Base-by-base conservation (phyloP, 2,329 filamentous ascomycete species). In the Alternaria consortialis region DNA sequence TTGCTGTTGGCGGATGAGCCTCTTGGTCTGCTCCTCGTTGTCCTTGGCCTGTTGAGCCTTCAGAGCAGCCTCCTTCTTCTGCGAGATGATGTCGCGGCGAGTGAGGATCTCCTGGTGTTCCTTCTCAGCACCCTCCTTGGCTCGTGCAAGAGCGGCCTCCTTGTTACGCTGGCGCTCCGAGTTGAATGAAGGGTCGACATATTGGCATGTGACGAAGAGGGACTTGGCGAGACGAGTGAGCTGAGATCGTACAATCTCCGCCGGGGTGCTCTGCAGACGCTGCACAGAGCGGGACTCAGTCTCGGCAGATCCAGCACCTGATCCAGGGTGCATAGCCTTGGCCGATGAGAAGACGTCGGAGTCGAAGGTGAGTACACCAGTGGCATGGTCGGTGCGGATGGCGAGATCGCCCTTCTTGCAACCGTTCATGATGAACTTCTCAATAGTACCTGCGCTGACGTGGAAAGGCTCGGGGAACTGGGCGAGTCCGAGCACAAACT, bases 401-500 rank as follows among this genome's bases (percentile, higher is more conserved):
- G 95, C 91, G 46, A 99, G 87, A 74, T 99, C 95, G 58, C 95
- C 95, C 88, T 99, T 99, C 89, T 99, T 99, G 87, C 97, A 98
- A 66, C 95, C 95, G 81, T 99, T 99, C 95, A 99, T 99, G 86
- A 99, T 98, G 86, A 99, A 99, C 84, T 98, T 99, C 85, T 99
- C 95, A 69, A 99, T 96, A 64, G 92, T 97, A 68, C 90, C 89
- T 55, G 91, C 90, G 66, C 88, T 91, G 69, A 98, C 93, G 82
- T 97, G 91, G 87, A 96, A 98, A 42, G 95, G 93, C 78, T 97
- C 94, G 9, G 95, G 95, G 86, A 99, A 99, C 76, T 95, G 88
- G 65, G 95, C 95, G 56, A 99, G 90, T 74, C 92, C 90, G 79
- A 97, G 91, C 47, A 99, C 94, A 73, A 98, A 98, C 73, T 88